Percentiles rank a stretch among this genome's conserved stretches.
Conservation (phyloP, 371 early-diverging fungal species). For the Mucor lusitanicus region DNA sequence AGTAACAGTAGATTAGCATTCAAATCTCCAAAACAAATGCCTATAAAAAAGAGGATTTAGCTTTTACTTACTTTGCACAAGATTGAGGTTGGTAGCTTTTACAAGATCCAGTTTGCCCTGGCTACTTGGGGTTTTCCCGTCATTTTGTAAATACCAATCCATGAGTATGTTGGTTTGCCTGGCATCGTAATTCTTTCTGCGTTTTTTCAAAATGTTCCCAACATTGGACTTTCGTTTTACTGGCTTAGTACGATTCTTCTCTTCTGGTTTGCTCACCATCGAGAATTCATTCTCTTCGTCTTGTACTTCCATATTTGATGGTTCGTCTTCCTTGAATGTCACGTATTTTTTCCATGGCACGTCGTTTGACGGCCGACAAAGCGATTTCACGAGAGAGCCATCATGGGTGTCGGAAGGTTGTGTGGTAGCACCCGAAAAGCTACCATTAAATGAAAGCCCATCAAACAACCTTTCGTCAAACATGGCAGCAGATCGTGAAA, state of each 20-base stretch:
- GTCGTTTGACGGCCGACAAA: background rate
- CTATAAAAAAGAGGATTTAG: background rate
- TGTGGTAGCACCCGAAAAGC: slow-evolving; percentile 16
- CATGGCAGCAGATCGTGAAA: background rate
- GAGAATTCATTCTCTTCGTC: background rate
- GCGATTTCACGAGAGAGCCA: background rate
- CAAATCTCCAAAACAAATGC: background rate
- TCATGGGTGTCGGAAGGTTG: background rate
- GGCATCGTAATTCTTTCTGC: slow-evolving; percentile 37
- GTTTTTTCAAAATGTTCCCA: slow-evolving; percentile 11
- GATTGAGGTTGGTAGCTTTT: slow-evolving; percentile 24
- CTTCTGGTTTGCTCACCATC: background rate
- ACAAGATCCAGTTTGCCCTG: slow-evolving; percentile 24
- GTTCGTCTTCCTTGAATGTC: background rate
- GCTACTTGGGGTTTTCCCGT: slow-evolving; percentile 33
- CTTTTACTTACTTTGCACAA: slow-evolving; percentile 32
- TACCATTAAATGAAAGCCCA: background rate
- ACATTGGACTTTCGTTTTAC: background rate
- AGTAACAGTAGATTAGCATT: background rate
- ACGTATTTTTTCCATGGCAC: background rate
- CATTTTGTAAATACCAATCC: slow-evolving; percentile 37
- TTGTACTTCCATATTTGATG: background rate
- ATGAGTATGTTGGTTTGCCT: slow-evolving; percentile 33
- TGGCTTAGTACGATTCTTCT: background rate
- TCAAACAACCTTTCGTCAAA: background rate